Conservation (phyloP, 306 rosid genomes). For the Pterocarpus macrocarpus region DNA sequence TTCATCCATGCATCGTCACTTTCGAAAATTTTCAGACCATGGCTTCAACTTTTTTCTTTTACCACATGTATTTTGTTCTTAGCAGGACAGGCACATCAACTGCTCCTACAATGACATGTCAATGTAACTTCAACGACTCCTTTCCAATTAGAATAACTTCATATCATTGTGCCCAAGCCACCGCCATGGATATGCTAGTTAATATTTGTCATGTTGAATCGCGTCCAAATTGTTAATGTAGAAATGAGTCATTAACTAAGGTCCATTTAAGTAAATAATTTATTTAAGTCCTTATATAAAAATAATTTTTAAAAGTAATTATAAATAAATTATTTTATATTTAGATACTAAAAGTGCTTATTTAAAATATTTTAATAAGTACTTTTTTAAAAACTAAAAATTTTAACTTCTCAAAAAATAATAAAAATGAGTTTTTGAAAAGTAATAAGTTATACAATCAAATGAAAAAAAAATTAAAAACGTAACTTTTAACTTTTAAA, state of each 20-base stretch:
- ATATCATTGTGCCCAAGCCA: background rate
- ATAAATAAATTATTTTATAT: too few species aligned
- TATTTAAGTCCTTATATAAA: too few species aligned
- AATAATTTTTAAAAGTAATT: too few species aligned
- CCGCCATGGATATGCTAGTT: background rate
- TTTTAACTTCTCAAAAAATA: too few species aligned
- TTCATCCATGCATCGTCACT: conserved; percentile 14
- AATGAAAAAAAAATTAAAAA: too few species aligned
- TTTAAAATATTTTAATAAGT: too few species aligned
- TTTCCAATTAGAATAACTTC: background rate
- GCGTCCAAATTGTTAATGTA: background rate
- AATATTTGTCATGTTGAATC: conserved; percentile 4
- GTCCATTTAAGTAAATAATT: too few species aligned
- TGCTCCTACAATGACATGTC: conserved; percentile 34
- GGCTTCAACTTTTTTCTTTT: conserved; percentile 9
- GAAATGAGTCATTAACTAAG: conserved; percentile 9
- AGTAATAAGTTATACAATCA: too few species aligned
- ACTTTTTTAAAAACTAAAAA: too few species aligned
- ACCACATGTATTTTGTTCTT: conserved; percentile 21
- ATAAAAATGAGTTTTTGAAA: too few species aligned
- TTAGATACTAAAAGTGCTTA: too few species aligned
- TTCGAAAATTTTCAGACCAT: conserved; percentile 13
- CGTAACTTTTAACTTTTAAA: too few species aligned
- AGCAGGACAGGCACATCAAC: conserved; percentile 38
- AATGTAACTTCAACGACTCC: conserved; percentile 20